These are phyloP conservation scores for Plasmodium yoelii DNA, from an alignment of 169 alveolate genomes.

Conservation along the genomic window DNA sequence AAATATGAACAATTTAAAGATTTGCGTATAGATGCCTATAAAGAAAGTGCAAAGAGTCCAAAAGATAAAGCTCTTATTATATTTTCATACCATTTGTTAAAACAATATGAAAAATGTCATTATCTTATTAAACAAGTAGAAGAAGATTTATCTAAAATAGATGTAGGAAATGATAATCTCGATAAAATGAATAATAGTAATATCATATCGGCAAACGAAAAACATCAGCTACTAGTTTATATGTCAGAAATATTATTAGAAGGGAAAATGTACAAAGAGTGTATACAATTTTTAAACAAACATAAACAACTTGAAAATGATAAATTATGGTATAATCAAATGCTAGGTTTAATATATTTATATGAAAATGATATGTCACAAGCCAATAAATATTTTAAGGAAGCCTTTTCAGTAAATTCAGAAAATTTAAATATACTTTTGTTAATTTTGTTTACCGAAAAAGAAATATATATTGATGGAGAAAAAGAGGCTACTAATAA, in stretches of 20 bases:
- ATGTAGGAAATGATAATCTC: too few relatives aligned
- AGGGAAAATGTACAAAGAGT: conserved; percentile 55
- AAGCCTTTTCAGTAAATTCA: conserved; percentile 56
- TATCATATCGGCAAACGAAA: conserved; percentile 24
- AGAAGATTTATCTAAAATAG: conserved; percentile 9
- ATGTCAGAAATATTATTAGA: conserved; percentile 57
- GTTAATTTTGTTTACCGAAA: conserved; percentile 53
- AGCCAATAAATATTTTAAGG: conserved; percentile 51
- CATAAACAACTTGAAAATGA: conserved; percentile 12
- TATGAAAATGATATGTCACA: conserved; percentile 23
- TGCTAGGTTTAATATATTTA: conserved; percentile 37
- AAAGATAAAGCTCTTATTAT: conserved; percentile 65
- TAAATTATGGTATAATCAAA: conserved; percentile 58
- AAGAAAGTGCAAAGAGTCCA: conserved; percentile 28
- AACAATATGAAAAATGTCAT: conserved; percentile 50
- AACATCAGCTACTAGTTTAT: conserved; percentile 36
- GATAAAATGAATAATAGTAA: neutral
- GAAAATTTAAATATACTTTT: conserved; percentile 43
- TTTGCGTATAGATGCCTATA: conserved; percentile 46
- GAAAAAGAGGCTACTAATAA: neutral
- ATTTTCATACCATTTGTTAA: conserved; percentile 38
- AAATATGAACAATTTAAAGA: conserved; percentile 65
- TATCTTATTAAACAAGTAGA: conserved; percentile 52
- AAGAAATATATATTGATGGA: neutral
- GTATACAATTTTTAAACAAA: conserved; percentile 17